Conservation (phyloP, 257 asterid species). For the Solanum chiquidenum region DNA sequence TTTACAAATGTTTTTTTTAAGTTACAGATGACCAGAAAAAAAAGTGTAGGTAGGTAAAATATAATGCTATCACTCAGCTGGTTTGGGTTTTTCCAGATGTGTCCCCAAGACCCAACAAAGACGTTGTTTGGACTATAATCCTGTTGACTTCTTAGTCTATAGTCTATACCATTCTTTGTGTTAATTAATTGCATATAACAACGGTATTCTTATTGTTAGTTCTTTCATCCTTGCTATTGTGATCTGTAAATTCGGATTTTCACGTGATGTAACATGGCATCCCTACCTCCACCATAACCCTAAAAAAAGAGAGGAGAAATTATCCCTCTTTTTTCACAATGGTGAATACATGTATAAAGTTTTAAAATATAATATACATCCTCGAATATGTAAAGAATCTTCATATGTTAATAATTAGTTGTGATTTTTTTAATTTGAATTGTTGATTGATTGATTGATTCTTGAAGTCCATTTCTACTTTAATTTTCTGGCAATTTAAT, state of each 20-base stretch:
- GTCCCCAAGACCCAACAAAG: slow-evolving; percentile 2
- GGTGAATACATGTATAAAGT: background rate
- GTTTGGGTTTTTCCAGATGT: background rate
- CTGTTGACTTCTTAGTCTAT: background rate
- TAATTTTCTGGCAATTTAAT: background rate
- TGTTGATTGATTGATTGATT: background rate
- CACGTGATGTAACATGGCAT: slow-evolving; percentile 30
- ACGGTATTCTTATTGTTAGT: slow-evolving; percentile 2
- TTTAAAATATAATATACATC: background rate
- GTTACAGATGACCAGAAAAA: background rate
- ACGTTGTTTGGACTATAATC: background rate
- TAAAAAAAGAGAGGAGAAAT: background rate
- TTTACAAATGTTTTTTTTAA: background rate
- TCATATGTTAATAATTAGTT: background rate
- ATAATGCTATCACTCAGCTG: background rate
- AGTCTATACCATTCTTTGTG: background rate
- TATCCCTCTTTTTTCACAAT: background rate
- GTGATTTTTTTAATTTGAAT: background rate
- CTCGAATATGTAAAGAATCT: background rate
- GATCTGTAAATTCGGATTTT: slow-evolving; percentile 18
- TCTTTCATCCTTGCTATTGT: slow-evolving; percentile 13
- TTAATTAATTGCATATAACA: background rate
- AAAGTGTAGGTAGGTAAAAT: background rate
- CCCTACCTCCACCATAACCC: background rate
- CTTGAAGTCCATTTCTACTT: background rate